Percentiles rank a stretch among this genome's conserved stretches.
Conservation (phyloP, 352 stramenopile species). For the Pythium chondricola region DNA sequence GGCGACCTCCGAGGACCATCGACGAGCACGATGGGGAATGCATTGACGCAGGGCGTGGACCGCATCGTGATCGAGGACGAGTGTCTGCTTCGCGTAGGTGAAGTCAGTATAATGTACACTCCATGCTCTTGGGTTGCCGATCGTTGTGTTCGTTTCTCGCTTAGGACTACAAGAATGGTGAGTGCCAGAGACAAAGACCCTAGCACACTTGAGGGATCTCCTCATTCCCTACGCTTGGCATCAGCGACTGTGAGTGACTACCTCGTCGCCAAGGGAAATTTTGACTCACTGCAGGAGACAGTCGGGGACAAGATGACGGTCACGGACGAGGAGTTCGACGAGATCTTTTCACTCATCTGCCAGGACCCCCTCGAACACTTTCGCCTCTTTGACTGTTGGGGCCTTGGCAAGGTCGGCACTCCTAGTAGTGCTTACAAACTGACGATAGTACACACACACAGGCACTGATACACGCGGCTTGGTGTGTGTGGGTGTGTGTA, state of each 20-base stretch:
- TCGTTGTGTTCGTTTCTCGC: neutral
- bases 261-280: constrained; percentile 46
- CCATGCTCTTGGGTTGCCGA: neutral
- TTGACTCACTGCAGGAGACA: constrained; percentile 48
- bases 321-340: constrained; percentile 64
- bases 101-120: neutral
- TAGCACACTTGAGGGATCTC: neutral
- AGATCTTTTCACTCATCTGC: constrained; percentile 74
- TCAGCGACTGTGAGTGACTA: constrained; percentile 39
- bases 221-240: neutral
- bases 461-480: too few relatives aligned
- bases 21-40: constrained; percentile 19
- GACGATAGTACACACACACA: too few relatives aligned
- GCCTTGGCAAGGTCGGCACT: constrained; percentile 39
- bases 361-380: constrained; percentile 66
- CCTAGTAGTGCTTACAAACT: neutral
- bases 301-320: constrained; percentile 75
- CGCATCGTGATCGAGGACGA: constrained; percentile 19
- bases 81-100: constrained; percentile 9
- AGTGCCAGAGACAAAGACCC: too few relatives aligned
- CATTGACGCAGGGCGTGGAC: constrained; percentile 15
- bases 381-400: constrained; percentile 55
- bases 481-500: constrained; percentile 8
- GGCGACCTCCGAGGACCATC: neutral
- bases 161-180: constrained; percentile 27